Base-by-base conservation (phyloP, 139 green algal species). In the Chlorella ohadii region DNA sequence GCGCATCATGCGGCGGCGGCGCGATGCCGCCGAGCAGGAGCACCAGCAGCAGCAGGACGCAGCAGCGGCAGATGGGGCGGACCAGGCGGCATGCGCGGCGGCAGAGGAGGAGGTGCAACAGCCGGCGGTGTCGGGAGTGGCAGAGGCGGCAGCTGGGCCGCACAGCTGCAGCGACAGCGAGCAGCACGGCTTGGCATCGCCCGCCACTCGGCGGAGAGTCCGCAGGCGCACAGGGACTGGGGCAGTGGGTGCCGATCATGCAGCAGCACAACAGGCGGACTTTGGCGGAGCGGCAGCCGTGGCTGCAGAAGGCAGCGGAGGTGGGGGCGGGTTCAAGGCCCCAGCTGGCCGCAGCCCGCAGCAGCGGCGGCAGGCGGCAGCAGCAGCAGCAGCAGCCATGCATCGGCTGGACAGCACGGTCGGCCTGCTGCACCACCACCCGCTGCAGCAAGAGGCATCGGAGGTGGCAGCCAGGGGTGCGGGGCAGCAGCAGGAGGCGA, bases 321-420 rank as follows among this genome's bases (percentile, higher is more conserved):
- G 27, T 31, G 70, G 22, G 20, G 79, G 61, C 31, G 64, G 56
- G 5, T 85, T 85, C 80, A 85, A 85, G 27, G 20, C 70, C 28
- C 80, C 80, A 16, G 55, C 55, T 19, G 80, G 68, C 15, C 56
- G 55, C 41, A 47, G n/a, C n/a, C 47, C 44, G 12, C 33, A 31
- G 66, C 51, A 59, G 19, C 78, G 31, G 41, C 78, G 31, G 2
- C 44, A 33, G 47, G 33, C 65, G 25, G 44, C 66, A 15, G 67
- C 55, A 12, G 68, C 68, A 20, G 68, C 79, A 36, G 44, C 38
- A 3, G 36, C 68, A 25, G 51, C 36, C 51, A 44, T 68, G 61
- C 68, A 70, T 34, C 78, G 65, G 13, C 44, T 79, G 36, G 80
- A 85, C 17, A 85, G 80, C 67, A 85, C 80, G 13, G 23, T 85